Conservation (phyloP, 345 rosid genomes). For the Geranium brycei region DNA sequence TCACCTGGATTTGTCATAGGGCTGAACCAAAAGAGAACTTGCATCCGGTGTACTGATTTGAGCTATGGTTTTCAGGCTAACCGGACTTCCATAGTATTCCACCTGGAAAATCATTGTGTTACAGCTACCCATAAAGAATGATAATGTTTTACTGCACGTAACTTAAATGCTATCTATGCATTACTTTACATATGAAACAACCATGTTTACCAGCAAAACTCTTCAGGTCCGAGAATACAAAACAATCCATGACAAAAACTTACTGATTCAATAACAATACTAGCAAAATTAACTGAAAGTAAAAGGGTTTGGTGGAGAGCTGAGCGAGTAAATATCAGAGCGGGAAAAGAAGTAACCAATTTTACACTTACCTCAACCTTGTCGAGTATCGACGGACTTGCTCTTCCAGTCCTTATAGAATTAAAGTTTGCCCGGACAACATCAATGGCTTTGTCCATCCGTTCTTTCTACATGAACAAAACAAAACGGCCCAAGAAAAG, state of each 20-base stretch:
- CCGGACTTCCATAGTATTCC: slow-evolving; percentile 92
- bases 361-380: slow-evolving; percentile 44
- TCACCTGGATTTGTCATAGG: slow-evolving; percentile 91
- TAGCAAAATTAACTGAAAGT: neutral
- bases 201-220: too few species aligned
- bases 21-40: slow-evolving; percentile 78
- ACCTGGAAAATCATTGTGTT: slow-evolving; percentile 31
- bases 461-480: slow-evolving; percentile 31
- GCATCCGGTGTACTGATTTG: slow-evolving; percentile 92
- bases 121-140: slow-evolving; percentile 5
- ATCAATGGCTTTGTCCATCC: slow-evolving; percentile 77
- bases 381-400: slow-evolving; percentile 61
- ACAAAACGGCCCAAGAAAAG: too few species aligned
- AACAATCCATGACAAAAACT: neutral
- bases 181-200: too few species aligned
- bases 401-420: slow-evolving; percentile 62
- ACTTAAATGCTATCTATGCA: neutral
- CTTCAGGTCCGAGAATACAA: neutral
- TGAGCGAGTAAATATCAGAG: neutral
- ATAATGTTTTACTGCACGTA: neutral
- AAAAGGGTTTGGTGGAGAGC: neutral
- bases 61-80: slow-evolving; percentile 75
- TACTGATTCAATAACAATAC: neutral
- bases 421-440: slow-evolving; percentile 51
- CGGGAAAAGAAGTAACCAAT: neutral